These are phyloP conservation scores for Claviceps cyperi DNA, from an alignment of 2,329 filamentous ascomycete species.

Conservation along the genomic window DNA sequence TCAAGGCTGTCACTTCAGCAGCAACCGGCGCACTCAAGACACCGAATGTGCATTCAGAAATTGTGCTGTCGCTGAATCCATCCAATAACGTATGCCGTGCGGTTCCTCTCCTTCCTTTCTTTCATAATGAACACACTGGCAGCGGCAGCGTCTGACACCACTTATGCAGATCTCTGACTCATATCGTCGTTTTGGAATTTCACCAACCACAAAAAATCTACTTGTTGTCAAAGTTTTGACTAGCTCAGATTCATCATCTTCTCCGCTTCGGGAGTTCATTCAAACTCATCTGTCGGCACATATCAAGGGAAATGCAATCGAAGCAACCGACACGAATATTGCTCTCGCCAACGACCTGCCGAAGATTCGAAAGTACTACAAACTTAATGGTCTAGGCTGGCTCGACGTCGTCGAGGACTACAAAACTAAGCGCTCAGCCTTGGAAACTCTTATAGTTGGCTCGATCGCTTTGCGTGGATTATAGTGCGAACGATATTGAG, in stretches of 20 bases:
- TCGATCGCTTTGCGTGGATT: slow-evolving; percentile 50
- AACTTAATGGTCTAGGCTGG: slow-evolving; percentile 50
- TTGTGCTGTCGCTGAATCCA: slow-evolving; percentile 64
- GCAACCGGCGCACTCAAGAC: slow-evolving; percentile 52
- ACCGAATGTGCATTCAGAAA: slow-evolving; percentile 78
- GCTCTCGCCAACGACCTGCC: slow-evolving; percentile 44
- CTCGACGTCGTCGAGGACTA: slow-evolving; percentile 31
- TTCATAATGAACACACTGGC: not conserved
- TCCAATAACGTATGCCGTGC: slow-evolving; percentile 56
- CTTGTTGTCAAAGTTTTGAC: slow-evolving; percentile 66
- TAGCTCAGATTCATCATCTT: slow-evolving; percentile 26
- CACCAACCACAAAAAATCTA: slow-evolving; percentile 54
- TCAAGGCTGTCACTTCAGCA: slow-evolving; percentile 58
- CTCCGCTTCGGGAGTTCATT: slow-evolving; percentile 30
- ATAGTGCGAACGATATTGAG: slow-evolving; percentile 8
- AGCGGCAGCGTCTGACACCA: not conserved
- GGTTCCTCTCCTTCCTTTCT: not conserved
- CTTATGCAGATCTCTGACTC: slow-evolving; percentile 68
- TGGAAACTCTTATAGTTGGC: slow-evolving; percentile 57
- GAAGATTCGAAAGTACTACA: slow-evolving; percentile 75
- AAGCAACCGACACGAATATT: slow-evolving; percentile 52
- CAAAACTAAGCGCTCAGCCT: slow-evolving; percentile 31
- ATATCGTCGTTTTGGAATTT: slow-evolving; percentile 77
- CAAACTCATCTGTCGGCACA: slow-evolving; percentile 43
- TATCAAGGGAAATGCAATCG: slow-evolving; percentile 45